Percentiles rank a stretch among this genome's conserved stretches.
These are phyloP conservation scores for Phaeotremella fagi DNA, from an alignment of 768 basidiomycete species.

Conservation along the genomic window DNA sequence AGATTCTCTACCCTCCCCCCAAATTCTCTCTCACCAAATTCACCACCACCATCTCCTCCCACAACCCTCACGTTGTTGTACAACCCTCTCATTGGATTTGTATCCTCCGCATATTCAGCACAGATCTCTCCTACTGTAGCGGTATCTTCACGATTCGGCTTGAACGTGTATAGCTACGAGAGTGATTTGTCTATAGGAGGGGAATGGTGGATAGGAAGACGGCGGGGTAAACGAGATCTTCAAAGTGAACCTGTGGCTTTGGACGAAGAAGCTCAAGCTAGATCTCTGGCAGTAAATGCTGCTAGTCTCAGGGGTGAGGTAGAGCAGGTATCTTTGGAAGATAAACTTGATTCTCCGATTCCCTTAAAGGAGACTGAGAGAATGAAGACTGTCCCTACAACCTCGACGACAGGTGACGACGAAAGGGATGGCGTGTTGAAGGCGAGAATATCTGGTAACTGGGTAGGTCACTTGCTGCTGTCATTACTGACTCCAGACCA, in stretches of 20 bases:
- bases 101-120: slow-evolving; percentile 85
- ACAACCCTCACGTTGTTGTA: slow-evolving; percentile 91
- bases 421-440: slow-evolving; percentile 70
- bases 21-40: slow-evolving; percentile 55
- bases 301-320: slow-evolving; percentile 9
- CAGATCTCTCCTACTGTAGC: slow-evolving; percentile 79
- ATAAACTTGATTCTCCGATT: slow-evolving; percentile 14
- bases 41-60: slow-evolving; percentile 60
- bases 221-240: slow-evolving; percentile 37
- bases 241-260: neutral
- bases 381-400: neutral
- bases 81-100: slow-evolving; percentile 93
- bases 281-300: neutral
- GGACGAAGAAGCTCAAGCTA: neutral
- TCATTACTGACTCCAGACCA: slow-evolving; percentile 56
- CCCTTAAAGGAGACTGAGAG: slow-evolving; percentile 2
- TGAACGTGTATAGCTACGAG: slow-evolving; percentile 94
- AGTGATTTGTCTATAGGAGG: slow-evolving; percentile 94
- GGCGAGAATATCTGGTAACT: slow-evolving; percentile 80
- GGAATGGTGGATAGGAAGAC: slow-evolving; percentile 86
- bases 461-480: slow-evolving; percentile 55
- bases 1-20: slow-evolving; percentile 89
- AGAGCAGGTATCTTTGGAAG: slow-evolving; percentile 14
- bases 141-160: slow-evolving; percentile 80
- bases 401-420: slow-evolving; percentile 45